Conservation (phyloP, 1,284 basidiomycete species). For the Ceratobasidium papillatum region DNA sequence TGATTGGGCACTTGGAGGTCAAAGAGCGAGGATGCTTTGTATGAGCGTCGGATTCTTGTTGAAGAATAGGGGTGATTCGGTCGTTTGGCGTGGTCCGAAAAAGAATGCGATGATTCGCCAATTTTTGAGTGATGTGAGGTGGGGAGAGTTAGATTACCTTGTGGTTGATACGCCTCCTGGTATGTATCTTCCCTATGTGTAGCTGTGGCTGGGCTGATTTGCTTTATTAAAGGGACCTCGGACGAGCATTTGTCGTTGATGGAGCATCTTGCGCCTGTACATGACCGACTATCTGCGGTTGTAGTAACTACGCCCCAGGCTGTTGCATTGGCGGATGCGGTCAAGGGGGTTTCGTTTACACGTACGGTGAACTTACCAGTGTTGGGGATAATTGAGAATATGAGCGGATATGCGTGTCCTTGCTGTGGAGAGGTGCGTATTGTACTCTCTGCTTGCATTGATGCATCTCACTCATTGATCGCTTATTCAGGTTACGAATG, state of each 20-base stretch:
- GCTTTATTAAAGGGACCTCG: slow-evolving; percentile 76
- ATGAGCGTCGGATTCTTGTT: slow-evolving; percentile 98
- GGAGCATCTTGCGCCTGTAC: slow-evolving; percentile 90
- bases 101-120: slow-evolving; percentile 99
- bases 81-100: slow-evolving; percentile 99
- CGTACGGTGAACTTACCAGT: slow-evolving; percentile 86
- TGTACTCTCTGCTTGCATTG: not conserved
- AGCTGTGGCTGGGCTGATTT: not conserved
- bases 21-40: slow-evolving; percentile 77
- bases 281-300: slow-evolving; percentile 80
- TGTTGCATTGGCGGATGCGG: slow-evolving; percentile 92
- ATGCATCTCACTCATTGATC: not conserved
- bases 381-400: slow-evolving; percentile 97
- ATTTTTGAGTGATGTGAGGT: slow-evolving; percentile 94
- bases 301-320: slow-evolving; percentile 98
- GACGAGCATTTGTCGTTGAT: slow-evolving; percentile 97
- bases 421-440: slow-evolving; percentile 69
- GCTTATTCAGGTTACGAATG: slow-evolving; percentile 82
- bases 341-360: slow-evolving; percentile 96
- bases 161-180: slow-evolving; percentile 98
- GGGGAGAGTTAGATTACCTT: slow-evolving; percentile 96
- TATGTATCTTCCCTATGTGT: slow-evolving; percentile 54
- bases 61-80: slow-evolving; percentile 88
- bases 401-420: slow-evolving; percentile 98
- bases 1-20: slow-evolving; percentile 57